A percentile compares a stretch with the other conserved stretches of the same genome.
phyloP scores from a whole-genome alignment of 176 grass and related monocot genomes.

The Bolboschoenus planiculmis region DNA sequence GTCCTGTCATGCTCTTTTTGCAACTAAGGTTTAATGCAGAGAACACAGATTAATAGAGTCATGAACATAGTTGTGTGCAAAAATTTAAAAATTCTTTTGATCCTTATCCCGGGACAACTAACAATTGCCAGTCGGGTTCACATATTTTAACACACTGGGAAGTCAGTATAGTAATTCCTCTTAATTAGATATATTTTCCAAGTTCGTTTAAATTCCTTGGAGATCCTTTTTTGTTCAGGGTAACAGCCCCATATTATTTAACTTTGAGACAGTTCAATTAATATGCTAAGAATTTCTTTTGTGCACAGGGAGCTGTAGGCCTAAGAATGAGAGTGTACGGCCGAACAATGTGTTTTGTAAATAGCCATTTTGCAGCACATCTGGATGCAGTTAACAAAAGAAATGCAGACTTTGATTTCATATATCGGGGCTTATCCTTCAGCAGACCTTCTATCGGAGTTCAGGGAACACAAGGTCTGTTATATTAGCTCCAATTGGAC shows the following conservation, averaged over 20 bases:
- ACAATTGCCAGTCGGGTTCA: not conserved
- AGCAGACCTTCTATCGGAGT: constrained; percentile 58
- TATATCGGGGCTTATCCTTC: constrained; percentile 88
- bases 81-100: not conserved
- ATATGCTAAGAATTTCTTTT: constrained; percentile 27
- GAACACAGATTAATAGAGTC: not conserved
- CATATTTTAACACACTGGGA: not conserved
- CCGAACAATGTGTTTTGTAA: constrained; percentile 87
- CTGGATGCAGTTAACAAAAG: constrained; percentile 81
- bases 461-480: constrained; percentile 79
- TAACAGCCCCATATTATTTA: not conserved
- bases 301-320: constrained; percentile 87
- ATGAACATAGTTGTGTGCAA: not conserved
- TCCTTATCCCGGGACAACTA: not conserved
- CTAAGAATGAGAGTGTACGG: constrained; percentile 97
- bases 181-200: not conserved
- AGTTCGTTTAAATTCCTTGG: not conserved
- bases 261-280: not conserved
- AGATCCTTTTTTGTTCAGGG: not conserved
- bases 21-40: not conserved
- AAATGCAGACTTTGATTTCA: constrained; percentile 90
- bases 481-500: not conserved
- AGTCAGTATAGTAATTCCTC: not conserved
- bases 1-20: not conserved
- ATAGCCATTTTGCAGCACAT: constrained; percentile 97